phyloP scores from a whole-genome alignment of 1,284 basidiomycete genomes.

The Thecaphora thlaspeos region DNA sequence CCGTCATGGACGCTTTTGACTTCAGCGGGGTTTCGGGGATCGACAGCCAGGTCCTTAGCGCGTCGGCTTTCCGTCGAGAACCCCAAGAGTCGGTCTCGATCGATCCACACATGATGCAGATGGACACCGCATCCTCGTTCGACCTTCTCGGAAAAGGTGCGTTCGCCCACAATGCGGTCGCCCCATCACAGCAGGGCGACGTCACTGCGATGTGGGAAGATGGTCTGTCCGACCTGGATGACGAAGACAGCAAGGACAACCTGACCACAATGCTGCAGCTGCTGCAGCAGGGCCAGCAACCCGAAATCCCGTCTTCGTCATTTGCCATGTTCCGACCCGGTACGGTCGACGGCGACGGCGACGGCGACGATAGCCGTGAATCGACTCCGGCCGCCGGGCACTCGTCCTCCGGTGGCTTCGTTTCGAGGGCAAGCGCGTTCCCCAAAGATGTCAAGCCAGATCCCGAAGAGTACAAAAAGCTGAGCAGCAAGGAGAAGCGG shows the following conservation, averaged over 20 bases:
- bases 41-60: slow-evolving; percentile 26
- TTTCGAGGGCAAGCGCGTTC: too few relatives aligned
- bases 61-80: slow-evolving; percentile 26
- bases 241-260: slow-evolving; percentile 14
- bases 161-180: too few relatives aligned
- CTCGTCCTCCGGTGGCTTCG: too few relatives aligned
- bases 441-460: slow-evolving; percentile 62
- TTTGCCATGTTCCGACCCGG: too few relatives aligned
- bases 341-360: too few relatives aligned
- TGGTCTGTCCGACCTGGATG: slow-evolving; percentile 26
- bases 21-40: slow-evolving; percentile 3
- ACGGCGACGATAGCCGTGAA: slow-evolving; percentile 1
- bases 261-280: too few relatives aligned
- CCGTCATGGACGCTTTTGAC: slow-evolving; percentile 1
- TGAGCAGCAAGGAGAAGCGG: slow-evolving; percentile 91
- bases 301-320: too few relatives aligned
- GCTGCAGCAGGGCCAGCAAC: too few relatives aligned
- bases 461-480: slow-evolving; percentile 91
- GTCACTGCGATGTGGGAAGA: slow-evolving; percentile 34
- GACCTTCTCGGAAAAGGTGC: not conserved
- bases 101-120: slow-evolving; percentile 33
- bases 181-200: slow-evolving; percentile 4
- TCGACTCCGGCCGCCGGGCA: too few relatives aligned
- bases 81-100: slow-evolving; percentile 27
- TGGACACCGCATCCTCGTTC: slow-evolving; percentile 2